Evolutionary conservation across 768 basidiomycete species (phyloP).

Genomic region (Boletus reticulatus): DNA sequence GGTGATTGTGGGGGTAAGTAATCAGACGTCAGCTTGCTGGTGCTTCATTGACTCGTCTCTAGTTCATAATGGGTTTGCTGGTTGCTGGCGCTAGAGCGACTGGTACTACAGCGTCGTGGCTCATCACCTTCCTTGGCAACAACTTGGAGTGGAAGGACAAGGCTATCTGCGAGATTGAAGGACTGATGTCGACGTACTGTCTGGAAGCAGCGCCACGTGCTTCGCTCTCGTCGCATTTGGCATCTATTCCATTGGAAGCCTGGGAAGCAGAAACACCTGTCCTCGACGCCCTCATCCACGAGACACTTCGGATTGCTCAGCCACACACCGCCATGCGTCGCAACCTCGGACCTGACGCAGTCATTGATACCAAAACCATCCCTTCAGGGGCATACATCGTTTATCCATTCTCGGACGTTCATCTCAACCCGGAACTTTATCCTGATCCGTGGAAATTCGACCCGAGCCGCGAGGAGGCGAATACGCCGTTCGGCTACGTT

Average conservation of each 20-base stretch:
- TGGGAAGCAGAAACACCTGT: conserved; percentile 73
- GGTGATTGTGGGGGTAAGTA: conserved; percentile 64
- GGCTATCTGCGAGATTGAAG: conserved; percentile 59
- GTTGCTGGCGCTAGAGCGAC: conserved; percentile 82
- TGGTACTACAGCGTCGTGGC: conserved; percentile 78
- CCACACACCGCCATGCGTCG: conserved; percentile 80
- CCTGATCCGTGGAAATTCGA: conserved; percentile 78
- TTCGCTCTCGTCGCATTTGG: conserved; percentile 46
- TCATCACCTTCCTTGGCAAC: conserved; percentile 68
- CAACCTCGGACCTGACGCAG: conserved; percentile 69
- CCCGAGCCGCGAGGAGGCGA: conserved; percentile 51
- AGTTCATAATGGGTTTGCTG: conserved; percentile 83
- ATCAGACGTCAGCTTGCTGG: conserved; percentile 14
- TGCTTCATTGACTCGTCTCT: conserved; percentile 22
- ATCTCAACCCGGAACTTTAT: conserved; percentile 70
- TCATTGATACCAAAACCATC: conserved; percentile 66
- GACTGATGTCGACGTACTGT: conserved; percentile 46
- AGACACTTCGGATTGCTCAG: conserved; percentile 76
- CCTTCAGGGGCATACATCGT: conserved; percentile 74
- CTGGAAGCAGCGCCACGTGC: conserved; percentile 19
- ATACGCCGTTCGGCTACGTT: conserved; percentile 58
- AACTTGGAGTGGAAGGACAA: conserved; percentile 63
- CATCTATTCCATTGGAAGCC: conserved; percentile 59
- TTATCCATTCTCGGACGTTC: conserved; percentile 79
- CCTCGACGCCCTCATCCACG: conserved; percentile 69